Conservation (phyloP, 768 basidiomycete genomes). For the Mycena albidolilacea region DNA sequence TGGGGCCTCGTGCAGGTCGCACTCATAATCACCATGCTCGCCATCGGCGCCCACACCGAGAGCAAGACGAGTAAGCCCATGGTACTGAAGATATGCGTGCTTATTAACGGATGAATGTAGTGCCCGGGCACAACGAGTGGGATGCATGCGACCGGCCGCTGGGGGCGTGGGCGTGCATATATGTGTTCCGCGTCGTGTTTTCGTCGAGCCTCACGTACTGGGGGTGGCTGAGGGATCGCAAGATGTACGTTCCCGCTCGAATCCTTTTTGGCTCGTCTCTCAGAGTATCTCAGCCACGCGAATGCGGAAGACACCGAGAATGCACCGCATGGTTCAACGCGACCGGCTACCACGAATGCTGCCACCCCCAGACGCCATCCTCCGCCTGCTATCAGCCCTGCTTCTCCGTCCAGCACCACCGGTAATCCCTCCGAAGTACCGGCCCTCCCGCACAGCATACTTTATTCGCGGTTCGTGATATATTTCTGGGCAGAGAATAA, state of each 20-base stretch:
- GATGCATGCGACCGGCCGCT: slow-evolving; percentile 67
- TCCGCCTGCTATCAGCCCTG: slow-evolving; percentile 3
- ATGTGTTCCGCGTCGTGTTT: slow-evolving; percentile 63
- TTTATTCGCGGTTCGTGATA: slow-evolving; percentile 58
- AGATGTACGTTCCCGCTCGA: slow-evolving; percentile 41
- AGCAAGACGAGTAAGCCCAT: slow-evolving; percentile 55
- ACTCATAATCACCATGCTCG: slow-evolving; percentile 64
- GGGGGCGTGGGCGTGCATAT: slow-evolving; percentile 71
- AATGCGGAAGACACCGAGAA: slow-evolving; percentile 32
- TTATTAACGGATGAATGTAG: slow-evolving; percentile 6
- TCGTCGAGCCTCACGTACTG: slow-evolving; percentile 64
- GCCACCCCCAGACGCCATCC: background rate
- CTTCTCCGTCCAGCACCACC: background rate
- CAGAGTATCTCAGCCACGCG: slow-evolving; percentile 31
- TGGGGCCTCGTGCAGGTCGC: slow-evolving; percentile 68
- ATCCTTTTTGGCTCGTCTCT: background rate
- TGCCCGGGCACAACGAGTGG: slow-evolving; percentile 60
- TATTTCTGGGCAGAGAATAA: slow-evolving; percentile 46
- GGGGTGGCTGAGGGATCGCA: slow-evolving; percentile 58
- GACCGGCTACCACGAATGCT: slow-evolving; percentile 3
- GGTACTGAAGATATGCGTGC: background rate
- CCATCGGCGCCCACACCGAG: slow-evolving; percentile 55
- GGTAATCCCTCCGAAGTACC: slow-evolving; percentile 38
- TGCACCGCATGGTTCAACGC: slow-evolving; percentile 2
- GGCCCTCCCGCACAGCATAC: slow-evolving; percentile 44